phyloP scores from a whole-genome alignment of 768 basidiomycete species.

The Podaxis mareebaensis region DNA sequence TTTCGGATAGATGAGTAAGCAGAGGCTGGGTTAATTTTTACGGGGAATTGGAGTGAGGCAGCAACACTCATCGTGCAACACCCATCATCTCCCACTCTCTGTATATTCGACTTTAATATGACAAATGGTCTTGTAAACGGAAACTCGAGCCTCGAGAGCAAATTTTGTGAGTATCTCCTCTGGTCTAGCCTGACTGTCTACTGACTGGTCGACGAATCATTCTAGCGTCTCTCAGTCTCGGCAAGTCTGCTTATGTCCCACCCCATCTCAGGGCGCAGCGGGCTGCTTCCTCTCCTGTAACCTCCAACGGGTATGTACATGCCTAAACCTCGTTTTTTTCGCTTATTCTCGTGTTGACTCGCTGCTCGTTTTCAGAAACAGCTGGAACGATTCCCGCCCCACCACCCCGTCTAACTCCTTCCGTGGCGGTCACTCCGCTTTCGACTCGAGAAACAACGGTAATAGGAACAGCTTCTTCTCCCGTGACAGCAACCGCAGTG shows the following conservation, averaged over 20 bases:
- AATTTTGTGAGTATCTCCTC: slow-evolving; percentile 58
- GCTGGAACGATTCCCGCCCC: slow-evolving; percentile 75
- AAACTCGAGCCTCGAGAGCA: slow-evolving; percentile 67
- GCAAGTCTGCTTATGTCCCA: slow-evolving; percentile 84
- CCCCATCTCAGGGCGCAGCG: slow-evolving; percentile 85
- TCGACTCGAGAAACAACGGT: slow-evolving; percentile 11
- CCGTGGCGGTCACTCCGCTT: slow-evolving; percentile 37
- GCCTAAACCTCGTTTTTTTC: slow-evolving; percentile 16
- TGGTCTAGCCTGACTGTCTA: slow-evolving; percentile 15
- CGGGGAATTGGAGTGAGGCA: slow-evolving; percentile 1
- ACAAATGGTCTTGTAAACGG: slow-evolving; percentile 91
- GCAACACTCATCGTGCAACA: slow-evolving; percentile 15
- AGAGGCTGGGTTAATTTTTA: slow-evolving; percentile 10
- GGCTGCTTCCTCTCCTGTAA: slow-evolving; percentile 59
- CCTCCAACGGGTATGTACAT: slow-evolving; percentile 52
- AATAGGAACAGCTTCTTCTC: slow-evolving; percentile 20
- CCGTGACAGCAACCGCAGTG: slow-evolving; percentile 14
- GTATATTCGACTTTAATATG: slow-evolving; percentile 54
- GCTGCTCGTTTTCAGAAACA: slow-evolving; percentile 43
- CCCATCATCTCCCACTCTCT: slow-evolving; percentile 31
- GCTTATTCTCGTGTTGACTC: slow-evolving; percentile 20
- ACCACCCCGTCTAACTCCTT: slow-evolving; percentile 60
- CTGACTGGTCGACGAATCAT: slow-evolving; percentile 9
- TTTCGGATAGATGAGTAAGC: slow-evolving; percentile 13
- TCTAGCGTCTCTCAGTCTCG: slow-evolving; percentile 75